Conservation (phyloP, 768 basidiomycete genomes). For the Termitomyces titanicus region DNA sequence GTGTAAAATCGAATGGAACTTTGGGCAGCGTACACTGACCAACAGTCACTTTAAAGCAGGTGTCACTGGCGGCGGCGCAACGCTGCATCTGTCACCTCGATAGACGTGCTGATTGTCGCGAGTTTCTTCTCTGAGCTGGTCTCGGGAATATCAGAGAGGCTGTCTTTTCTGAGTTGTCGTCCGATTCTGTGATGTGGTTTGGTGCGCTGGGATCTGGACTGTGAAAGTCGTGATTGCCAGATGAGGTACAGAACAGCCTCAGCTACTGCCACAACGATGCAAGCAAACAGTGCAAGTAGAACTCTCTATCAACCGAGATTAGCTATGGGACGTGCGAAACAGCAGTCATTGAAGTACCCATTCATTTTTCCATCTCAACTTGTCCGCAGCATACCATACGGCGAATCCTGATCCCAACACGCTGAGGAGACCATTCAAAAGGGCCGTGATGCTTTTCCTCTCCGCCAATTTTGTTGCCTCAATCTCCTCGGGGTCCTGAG, state of each 20-base stretch:
- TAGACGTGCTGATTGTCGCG: slow-evolving; percentile 8
- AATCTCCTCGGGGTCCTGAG: slow-evolving; percentile 43
- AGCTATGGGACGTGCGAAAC: slow-evolving; percentile 3
- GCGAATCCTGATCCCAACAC: slow-evolving; percentile 63
- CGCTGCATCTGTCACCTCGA: slow-evolving; percentile 11
- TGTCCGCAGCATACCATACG: slow-evolving; percentile 69
- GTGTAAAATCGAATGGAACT: background rate
- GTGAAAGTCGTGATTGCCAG: slow-evolving; percentile 54
- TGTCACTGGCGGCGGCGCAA: slow-evolving; percentile 29
- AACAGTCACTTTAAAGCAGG: background rate
- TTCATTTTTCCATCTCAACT: slow-evolving; percentile 63
- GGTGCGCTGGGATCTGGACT: slow-evolving; percentile 11
- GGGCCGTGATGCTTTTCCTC: slow-evolving; percentile 60
- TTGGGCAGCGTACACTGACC: background rate
- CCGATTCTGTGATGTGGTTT: slow-evolving; percentile 14
- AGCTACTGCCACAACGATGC: slow-evolving; percentile 64
- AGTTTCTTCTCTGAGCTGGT: background rate
- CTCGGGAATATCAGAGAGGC: slow-evolving; percentile 16
- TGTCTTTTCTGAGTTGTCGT: slow-evolving; percentile 34
- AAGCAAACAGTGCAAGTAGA: slow-evolving; percentile 56
- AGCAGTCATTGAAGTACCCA: slow-evolving; percentile 45
- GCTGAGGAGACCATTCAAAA: slow-evolving; percentile 72
- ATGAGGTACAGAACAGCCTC: slow-evolving; percentile 72
- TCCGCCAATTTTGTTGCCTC: slow-evolving; percentile 48
- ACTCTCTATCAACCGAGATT: slow-evolving; percentile 39